These are phyloP conservation scores for Xylaria sp. DNA, from an alignment of 2,329 filamentous ascomycete genomes.

Conservation along the genomic window DNA sequence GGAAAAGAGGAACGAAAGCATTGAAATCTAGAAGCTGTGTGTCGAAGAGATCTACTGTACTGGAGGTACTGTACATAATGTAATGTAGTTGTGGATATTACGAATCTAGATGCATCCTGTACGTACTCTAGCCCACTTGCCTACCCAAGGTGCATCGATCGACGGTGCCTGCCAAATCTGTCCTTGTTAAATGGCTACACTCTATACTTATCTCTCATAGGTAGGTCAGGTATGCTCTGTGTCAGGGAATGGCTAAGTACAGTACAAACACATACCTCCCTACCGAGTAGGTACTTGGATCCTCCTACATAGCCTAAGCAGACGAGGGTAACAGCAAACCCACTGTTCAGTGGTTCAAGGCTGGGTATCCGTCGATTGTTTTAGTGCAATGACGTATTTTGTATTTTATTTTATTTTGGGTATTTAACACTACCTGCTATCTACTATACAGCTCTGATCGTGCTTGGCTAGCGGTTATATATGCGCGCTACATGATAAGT, in stretches of 20 bases:
- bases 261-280: no score
- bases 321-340: neutral
- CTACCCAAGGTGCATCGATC: neutral
- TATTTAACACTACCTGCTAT: slow-evolving; percentile 6
- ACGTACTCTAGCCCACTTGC: neutral
- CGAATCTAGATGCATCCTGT: slow-evolving; percentile 1
- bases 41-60: neutral
- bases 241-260: no score
- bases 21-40: neutral
- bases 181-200: neutral
- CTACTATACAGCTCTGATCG: neutral
- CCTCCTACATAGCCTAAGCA: neutral
- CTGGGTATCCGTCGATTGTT: neutral
- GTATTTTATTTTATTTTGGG: no score
- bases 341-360: neutral
- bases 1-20: neutral
- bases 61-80: neutral
- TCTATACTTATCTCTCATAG: neutral
- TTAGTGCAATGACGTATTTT: slow-evolving; percentile 21
- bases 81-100: neutral
- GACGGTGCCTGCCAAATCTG: neutral
- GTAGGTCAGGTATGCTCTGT: no score
- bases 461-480: slow-evolving; percentile 7
- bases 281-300: no score
- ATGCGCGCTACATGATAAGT: neutral